Base-by-base conservation (phyloP, 176 grass and related monocot species). In the Avena insularis region DNA sequence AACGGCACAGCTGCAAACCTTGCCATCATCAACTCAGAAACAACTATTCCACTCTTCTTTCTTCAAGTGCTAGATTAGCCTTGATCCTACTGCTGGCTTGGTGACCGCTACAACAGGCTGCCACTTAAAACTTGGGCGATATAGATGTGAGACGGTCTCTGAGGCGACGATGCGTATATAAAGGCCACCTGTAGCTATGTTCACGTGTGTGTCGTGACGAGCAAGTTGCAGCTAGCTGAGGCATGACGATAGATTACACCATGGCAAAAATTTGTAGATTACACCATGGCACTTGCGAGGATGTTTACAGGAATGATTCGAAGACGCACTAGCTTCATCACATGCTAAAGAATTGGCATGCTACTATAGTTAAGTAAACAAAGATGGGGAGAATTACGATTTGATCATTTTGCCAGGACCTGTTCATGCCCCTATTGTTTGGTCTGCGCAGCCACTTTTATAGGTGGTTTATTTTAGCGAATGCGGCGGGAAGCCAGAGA, bases 141-240 rank as follows among this genome's bases (percentile, higher is more conserved):
- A 56, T 19, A 0, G 29, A 29, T 29, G 29, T 29, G 29, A 29
- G 29, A 29, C 29, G 29, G 29, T 29, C 29, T 29, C 29, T 29
- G 29, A 29, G 29, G 29, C 29, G 29, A 29, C 29, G 29, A 29
- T 29, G 29, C 53, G 53, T 57, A 57, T 57, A 57, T 57, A 57
- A 57, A 57, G 55, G 55, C 17, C 9, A 57, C 55, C 17, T 57
- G 55, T 57, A 57, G 55, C 55, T 20, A 65, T 21, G 35, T n/a
- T 84, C 43, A 74, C 54, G 29, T 29, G 70, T 84, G 10, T 61
- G 82, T 48, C 23, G 25, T 84, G 71, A 50, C 82, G 70, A 75
- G 40, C 45, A 23, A 60, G 21, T 6, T 12, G 19, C 19, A 1
- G 55, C 55, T 29, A 19, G 55, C 1, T 29, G 12, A 50, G 46